Evolutionary conservation across 805 yeast species (phyloP), one percentile per base, ranked within the genome.

Genomic region (Yamadazyma endophytica): DNA sequence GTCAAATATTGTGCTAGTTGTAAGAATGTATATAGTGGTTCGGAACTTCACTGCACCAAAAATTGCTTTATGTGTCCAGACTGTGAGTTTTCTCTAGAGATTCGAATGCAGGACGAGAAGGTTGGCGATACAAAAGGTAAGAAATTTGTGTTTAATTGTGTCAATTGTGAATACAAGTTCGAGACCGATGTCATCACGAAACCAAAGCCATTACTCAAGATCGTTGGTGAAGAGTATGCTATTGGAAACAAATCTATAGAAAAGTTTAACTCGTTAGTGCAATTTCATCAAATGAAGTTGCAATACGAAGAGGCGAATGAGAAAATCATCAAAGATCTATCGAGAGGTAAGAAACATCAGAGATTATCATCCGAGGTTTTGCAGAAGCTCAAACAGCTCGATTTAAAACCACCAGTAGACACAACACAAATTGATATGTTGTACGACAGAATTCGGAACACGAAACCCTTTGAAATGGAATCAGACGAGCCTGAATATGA

Each of bases 41-140:
- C 33, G 13, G 53, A 26, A 9, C 19, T 32, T 4, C 36, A 41
- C 24, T 65, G 71, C 36, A 37, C 49, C n/a, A 58, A 55, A 31
- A 65, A 58, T 38, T 65, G 71, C 40, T 63, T 63, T 33, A 50
- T 42, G 17, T 65, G 71, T 36, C 70, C 70, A 1, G 27, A 37
- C 5, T 65, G 71, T 36, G 29, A 39, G 2, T 43, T 64, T 0
- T 47, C 50, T 19, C 33, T 63, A 9, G 20, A 48, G 2, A 54
- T 63, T 5, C 39, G 23, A 28, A 47, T 40, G 31, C 40, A 20
- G 14, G 35, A 46, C 24, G 37, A 38, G 26, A 24, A 26, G 8
- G 15, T 32, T 9, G 26, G 37, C 20, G 44, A 46, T 9, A 26
- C 15, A 26, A 44, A 9, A 31, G 62, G 62, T 2, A 70, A 68